phyloP scores from a whole-genome alignment of 108 stramenopile genomes.

The Poteriospumella lacustris region DNA sequence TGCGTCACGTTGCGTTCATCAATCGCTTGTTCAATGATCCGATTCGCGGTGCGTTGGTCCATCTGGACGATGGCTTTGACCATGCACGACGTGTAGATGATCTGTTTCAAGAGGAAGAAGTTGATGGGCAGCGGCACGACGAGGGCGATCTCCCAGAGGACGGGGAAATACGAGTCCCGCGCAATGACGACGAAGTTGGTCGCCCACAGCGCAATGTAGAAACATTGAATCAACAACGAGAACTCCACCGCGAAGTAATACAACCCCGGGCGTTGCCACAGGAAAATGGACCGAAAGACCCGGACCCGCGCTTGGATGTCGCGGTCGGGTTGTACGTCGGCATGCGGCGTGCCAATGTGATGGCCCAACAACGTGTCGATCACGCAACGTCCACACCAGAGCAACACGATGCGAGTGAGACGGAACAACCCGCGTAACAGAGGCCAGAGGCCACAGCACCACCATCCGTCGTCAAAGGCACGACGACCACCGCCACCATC shows the following conservation, averaged over 20 bases:
- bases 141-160: background rate
- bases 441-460: too few species aligned
- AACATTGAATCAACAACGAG: background rate
- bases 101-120: constrained; percentile 10
- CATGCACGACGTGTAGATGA: background rate
- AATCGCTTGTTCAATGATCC: background rate
- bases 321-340: background rate
- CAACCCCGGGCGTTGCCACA: background rate
- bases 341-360: background rate
- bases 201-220: background rate
- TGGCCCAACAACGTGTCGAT: background rate
- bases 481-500: too few species aligned
- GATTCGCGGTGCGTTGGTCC: background rate
- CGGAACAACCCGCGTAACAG: too few species aligned
- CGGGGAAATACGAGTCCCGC: background rate
- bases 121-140: background rate
- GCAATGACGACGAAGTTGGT: background rate
- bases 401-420: too few species aligned
- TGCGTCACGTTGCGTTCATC: background rate
- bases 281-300: background rate
- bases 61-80: background rate
- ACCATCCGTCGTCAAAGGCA: too few species aligned
- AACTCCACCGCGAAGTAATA: constrained; percentile 10
- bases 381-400: too few species aligned
- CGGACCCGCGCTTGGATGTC: background rate